Base-by-base conservation (phyloP, 768 basidiomycete genomes). In the Lentinula lateritia region DNA sequence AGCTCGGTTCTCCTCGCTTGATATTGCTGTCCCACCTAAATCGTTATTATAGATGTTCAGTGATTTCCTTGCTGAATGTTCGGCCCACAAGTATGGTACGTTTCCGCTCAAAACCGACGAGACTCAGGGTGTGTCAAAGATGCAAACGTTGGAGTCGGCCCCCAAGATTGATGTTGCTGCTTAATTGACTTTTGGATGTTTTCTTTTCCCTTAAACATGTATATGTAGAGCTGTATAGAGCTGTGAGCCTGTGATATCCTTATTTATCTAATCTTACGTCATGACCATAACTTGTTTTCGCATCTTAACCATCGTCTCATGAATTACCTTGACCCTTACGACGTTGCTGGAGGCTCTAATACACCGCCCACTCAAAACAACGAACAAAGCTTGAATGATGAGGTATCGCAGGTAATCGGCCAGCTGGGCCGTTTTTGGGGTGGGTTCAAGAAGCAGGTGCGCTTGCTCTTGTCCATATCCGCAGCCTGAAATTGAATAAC, bases 401-500 rank as follows among this genome's bases (percentile, higher is more conserved):
- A 97, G 72, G 92, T 97, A 13, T 82, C 82, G 1, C 89, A 96
- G 68, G 94, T 94, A 23, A 85, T 95, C 45, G 91, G 91, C n/a
- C 89, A 92, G 68, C 77, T 96, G 12, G 86, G 88, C 34, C 80
- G 88, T 56, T 88, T 94, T 70, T 97, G 95, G 95, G 93, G 93
- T 50, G 90, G 92, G 35, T 90, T 95, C 69, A 85, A 87, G 78
- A 91, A 89, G 72, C 93, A 95, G 86, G 93, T 86, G 66, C 65
- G 85, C n/a, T 68, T 8, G 1, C 38, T 53, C 28, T 28, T 34
- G 15, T 50, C 12, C 48, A 1, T 45, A 15, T 41, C 36, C 35
- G 36, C 45, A 52, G 62, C 48, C 16, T 18, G 16, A 28, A 18
- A 28, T 43, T 20, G 42, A 48, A 42, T 23, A 16, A 50, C 3